These are phyloP conservation scores for Vigna reflexopilosa DNA, from an alignment of 306 rosid species.

Conservation along the genomic window DNA sequence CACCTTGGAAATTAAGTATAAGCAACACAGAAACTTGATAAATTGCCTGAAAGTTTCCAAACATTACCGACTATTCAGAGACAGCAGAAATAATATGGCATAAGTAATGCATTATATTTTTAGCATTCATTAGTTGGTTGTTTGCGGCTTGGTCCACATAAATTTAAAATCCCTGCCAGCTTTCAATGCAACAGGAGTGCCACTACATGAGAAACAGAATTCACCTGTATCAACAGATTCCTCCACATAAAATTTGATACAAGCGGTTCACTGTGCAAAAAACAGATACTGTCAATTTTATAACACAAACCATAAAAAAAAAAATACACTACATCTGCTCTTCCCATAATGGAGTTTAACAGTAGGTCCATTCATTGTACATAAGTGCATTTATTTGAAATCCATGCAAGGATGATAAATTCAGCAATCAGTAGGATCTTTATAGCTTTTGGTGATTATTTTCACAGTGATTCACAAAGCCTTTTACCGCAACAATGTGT, in stretches of 20 bases:
- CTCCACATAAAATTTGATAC: conserved; percentile 96
- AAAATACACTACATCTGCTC: not conserved
- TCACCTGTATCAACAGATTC: conserved; percentile 88
- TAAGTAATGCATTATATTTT: conserved; percentile 1
- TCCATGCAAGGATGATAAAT: conserved; percentile 22
- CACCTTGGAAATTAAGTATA: conserved; percentile 73
- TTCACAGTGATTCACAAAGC: conserved; percentile 6
- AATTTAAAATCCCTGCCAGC: conserved; percentile 14
- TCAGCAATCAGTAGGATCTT: conserved; percentile 24
- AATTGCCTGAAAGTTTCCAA: conserved; percentile 64
- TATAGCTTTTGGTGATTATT: conserved; percentile 1
- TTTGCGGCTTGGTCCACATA: conserved; percentile 13
- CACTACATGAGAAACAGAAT: conserved; percentile 31
- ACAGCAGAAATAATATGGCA: conserved; percentile 14
- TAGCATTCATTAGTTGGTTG: conserved; percentile 1
- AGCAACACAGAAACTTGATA: conserved; percentile 88
- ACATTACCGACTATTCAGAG: conserved; percentile 6
- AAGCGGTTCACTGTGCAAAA: conserved; percentile 80
- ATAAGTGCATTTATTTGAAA: conserved; percentile 11
- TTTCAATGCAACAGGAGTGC: conserved; percentile 1
- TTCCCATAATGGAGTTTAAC: conserved; percentile 28
- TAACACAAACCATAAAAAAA: conserved; percentile 34
- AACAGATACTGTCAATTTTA: conserved; percentile 31
- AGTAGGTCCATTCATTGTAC: not conserved
- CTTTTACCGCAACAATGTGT: not conserved